Conservation (phyloP, 2,329 filamentous ascomycete genomes). For the Monascus ruber region DNA sequence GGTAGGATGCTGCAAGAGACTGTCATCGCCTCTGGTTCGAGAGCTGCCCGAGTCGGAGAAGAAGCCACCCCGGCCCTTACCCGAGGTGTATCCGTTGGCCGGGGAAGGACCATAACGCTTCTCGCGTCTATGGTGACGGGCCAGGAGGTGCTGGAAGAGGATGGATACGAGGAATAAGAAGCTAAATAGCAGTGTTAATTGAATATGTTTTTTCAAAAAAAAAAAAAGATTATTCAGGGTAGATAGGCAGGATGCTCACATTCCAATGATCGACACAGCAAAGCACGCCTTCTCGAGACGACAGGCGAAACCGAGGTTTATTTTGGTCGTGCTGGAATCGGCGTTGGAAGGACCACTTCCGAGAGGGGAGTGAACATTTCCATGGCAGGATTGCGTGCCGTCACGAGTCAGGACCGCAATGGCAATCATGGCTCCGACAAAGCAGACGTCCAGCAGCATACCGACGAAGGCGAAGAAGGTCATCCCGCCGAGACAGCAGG, state of each 20-base stretch:
- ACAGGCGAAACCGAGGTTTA: constrained; percentile 53
- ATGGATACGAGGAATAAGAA: constrained; percentile 67
- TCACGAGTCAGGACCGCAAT: constrained; percentile 63
- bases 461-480: constrained; percentile 60
- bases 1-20: constrained; percentile 17
- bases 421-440: constrained; percentile 68
- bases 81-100: constrained; percentile 56
- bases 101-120: constrained; percentile 59
- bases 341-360: constrained; percentile 49
- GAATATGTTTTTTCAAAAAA: neutral
- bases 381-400: constrained; percentile 56
- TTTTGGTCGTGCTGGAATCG: constrained; percentile 39
- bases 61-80: constrained; percentile 33
- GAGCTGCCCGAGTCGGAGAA: constrained; percentile 34
- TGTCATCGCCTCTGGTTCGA: constrained; percentile 18
- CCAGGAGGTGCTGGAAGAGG: constrained; percentile 55
- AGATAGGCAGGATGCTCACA: constrained; percentile 41
- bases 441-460: constrained; percentile 65
- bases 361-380: constrained; percentile 54
- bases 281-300: constrained; percentile 65
- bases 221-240: neutral
- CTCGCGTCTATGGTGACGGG: constrained; percentile 61
- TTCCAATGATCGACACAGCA: constrained; percentile 64
- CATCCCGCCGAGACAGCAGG: constrained; percentile 69
- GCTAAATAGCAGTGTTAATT: constrained; percentile 25